Conservation (phyloP, 2,329 filamentous ascomycete genomes). For the Eurotiales sp. region DNA sequence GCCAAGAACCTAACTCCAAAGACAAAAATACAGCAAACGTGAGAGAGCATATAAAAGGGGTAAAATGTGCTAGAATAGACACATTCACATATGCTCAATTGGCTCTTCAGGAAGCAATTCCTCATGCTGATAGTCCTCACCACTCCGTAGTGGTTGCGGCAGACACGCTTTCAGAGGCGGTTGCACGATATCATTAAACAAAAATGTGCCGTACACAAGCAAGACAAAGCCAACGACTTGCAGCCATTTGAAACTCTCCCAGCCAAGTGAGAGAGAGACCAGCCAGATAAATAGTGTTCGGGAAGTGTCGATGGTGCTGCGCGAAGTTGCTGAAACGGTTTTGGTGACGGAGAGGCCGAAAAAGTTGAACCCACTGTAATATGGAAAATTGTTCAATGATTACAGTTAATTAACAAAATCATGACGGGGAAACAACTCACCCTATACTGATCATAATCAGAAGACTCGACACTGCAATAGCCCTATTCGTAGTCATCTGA, state of each 20-base stretch:
- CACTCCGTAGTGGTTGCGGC: conserved; percentile 40
- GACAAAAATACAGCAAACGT: no score
- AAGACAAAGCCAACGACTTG: conserved; percentile 85
- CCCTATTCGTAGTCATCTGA: conserved; percentile 68
- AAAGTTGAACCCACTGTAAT: conserved; percentile 86
- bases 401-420: no score
- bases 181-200: conserved; percentile 91
- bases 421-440: no score
- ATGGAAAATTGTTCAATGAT: no score
- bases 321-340: conserved; percentile 82
- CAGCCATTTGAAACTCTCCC: conserved; percentile 97
- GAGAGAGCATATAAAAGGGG: no score
- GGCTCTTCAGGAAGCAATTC: conserved; percentile 73
- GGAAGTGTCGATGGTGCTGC: conserved; percentile 96
- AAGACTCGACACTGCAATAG: conserved; percentile 72
- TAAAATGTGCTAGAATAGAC: no score
- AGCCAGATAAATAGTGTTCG: conserved; percentile 96
- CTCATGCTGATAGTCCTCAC: conserved; percentile 33
- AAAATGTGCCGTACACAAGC: conserved; percentile 91
- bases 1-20: no score
- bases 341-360: conserved; percentile 93
- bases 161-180: conserved; percentile 71
- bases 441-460: conserved; percentile 98
- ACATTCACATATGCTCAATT: conserved; percentile 62
- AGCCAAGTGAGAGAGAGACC: conserved; percentile 84